A percentile compares a stretch with the other conserved stretches of the same genome.
These are phyloP conservation scores for Kwoniella mangroviensis DNA, from an alignment of 768 basidiomycete species.

Conservation along the genomic window DNA sequence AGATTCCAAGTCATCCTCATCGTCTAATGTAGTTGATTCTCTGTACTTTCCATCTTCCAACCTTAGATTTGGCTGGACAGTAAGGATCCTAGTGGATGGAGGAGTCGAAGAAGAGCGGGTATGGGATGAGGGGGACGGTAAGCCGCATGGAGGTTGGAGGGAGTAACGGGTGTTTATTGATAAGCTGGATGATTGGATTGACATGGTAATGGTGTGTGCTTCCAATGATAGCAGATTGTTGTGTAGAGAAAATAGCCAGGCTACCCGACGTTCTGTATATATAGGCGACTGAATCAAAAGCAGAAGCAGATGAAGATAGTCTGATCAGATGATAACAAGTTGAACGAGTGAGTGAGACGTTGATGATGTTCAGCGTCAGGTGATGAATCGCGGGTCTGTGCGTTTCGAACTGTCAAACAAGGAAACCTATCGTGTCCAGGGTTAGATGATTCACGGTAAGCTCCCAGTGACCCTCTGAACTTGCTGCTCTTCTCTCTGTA, in stretches of 20 bases:
- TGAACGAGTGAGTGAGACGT: neutral
- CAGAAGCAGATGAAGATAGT: neutral
- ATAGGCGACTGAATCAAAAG: no score
- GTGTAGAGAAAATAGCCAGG: no score
- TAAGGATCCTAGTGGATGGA: slow-evolving; percentile 3
- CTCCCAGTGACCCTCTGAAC: no score
- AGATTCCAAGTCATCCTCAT: neutral
- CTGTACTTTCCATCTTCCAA: slow-evolving; percentile 8
- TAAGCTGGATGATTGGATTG: neutral
- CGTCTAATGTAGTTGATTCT: slow-evolving; percentile 17
- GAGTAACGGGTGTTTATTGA: slow-evolving; percentile 27
- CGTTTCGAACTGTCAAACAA: neutral
- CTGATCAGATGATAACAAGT: neutral
- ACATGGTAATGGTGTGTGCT: neutral
- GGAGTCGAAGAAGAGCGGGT: slow-evolving; percentile 8
- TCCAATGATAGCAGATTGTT: neutral
- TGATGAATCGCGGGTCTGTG: neutral
- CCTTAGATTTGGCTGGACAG: neutral
- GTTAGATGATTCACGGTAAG: no score
- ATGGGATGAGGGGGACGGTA: slow-evolving; percentile 32
- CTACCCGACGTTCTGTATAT: no score
- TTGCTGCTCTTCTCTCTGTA: no score
- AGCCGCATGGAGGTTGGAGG: slow-evolving; percentile 37
- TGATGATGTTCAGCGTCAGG: neutral
- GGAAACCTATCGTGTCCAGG: no score